phyloP scores from a whole-genome alignment of 2,329 filamentous ascomycete species.

The Aspergillus amoenus region DNA sequence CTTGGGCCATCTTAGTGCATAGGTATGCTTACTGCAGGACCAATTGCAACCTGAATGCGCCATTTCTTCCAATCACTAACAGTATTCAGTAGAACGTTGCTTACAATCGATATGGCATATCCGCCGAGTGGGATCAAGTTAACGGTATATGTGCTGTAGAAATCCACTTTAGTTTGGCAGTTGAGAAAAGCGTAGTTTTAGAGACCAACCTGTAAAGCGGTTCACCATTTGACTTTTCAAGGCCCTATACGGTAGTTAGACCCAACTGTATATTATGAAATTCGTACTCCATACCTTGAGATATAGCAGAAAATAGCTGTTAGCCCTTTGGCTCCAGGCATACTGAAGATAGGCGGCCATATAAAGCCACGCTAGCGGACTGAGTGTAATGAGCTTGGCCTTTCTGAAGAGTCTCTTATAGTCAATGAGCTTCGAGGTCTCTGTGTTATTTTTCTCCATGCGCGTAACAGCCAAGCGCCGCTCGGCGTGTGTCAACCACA shows the following conservation, averaged over 20 bases:
- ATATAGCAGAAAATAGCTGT: slow-evolving; percentile 21
- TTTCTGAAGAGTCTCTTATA: slow-evolving; percentile 6
- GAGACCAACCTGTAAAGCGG: slow-evolving; percentile 5
- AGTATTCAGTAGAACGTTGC: slow-evolving; percentile 17
- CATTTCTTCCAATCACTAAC: slow-evolving; percentile 22
- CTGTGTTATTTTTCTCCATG: slow-evolving; percentile 17
- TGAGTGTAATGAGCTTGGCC: slow-evolving; percentile 5
- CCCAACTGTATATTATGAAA: background rate
- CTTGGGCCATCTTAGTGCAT: background rate
- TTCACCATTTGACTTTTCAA: slow-evolving; percentile 2
- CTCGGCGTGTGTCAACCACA: slow-evolving; percentile 18
- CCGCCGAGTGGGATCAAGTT: slow-evolving; percentile 22
- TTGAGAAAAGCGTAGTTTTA: background rate
- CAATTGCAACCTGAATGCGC: slow-evolving; percentile 17
- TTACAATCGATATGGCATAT: slow-evolving; percentile 19
- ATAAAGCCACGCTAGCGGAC: slow-evolving; percentile 17
- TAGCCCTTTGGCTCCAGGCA: slow-evolving; percentile 20
- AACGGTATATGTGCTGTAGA: slow-evolving; percentile 18
- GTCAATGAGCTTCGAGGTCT: slow-evolving; percentile 19
- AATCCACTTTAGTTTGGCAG: background rate
- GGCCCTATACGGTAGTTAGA: background rate
- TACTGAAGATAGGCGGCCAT: slow-evolving; percentile 15
- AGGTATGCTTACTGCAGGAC: slow-evolving; percentile 5
- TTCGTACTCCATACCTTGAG: slow-evolving; percentile 9
- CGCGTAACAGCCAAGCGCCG: slow-evolving; percentile 13